Evolutionary conservation across 345 rosid genomes (phyloP), one percentile per base, ranked within the genome.

Genomic region (Fremontodendron californicum): DNA sequence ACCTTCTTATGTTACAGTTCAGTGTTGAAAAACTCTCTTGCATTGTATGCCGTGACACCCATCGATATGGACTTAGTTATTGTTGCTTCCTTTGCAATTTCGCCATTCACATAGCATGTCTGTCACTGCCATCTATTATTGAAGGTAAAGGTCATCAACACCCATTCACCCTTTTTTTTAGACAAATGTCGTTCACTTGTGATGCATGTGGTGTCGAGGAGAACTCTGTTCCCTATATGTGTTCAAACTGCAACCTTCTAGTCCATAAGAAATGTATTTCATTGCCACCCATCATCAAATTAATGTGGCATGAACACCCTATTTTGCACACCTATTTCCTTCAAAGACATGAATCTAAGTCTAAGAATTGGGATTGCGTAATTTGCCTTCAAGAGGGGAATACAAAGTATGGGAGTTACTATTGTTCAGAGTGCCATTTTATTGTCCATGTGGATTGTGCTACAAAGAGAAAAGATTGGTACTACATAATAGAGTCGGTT

Each of bases 181-280:
- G 64, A 27, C 16, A 58, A 1, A 9, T 25, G 7, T 1, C 43
- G 2, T 12, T 39, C 49, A 42, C 67, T 45, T 82, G 80, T 43
- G 78, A 82, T 77, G 85, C 77, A 21, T 82, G 85, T 51, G 82
- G 81, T 11, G 31, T 0, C 0, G 11, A 74, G 42, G 76, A 76
- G 0, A 46, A 79, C 9, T 54, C 23, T 5, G 2, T 55, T 39
- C 85, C 81, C 12, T 79, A 77, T 25, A 18, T 60, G 0, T 82
- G 74, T 43, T 33, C 19, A 40, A 31, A 3, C 5, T 55, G 80
- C 58, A 16, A 71, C 15, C 23, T 70, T 19, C 13, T 60, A 39
- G 27, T 71, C 35, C 85, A 75, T 15, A 39, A 54, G 57, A 0
- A 45, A n/a, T 65, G 71, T 18, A 65, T 40, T 39, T 65, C 49